phyloP scores from a whole-genome alignment of 1,284 basidiomycete species.

The Ustilago tritici region DNA sequence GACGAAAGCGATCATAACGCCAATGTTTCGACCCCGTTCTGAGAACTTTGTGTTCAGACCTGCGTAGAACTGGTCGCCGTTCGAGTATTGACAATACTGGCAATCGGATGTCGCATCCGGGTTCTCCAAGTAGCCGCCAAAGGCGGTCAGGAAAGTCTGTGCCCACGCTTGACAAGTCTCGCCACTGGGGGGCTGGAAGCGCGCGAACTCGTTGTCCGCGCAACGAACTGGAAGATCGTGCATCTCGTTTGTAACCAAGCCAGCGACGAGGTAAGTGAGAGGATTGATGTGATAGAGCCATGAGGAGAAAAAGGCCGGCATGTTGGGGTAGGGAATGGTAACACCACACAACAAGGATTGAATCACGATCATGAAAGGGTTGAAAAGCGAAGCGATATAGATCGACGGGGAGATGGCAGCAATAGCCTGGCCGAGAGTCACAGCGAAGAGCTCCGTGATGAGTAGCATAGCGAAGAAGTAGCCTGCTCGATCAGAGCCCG shows the following conservation, averaged over 20 bases:
- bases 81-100: slow-evolving; percentile 78
- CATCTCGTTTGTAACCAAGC: slow-evolving; percentile 81
- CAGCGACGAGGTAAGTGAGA: slow-evolving; percentile 34
- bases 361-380: slow-evolving; percentile 75
- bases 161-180: slow-evolving; percentile 77
- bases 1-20: slow-evolving; percentile 41
- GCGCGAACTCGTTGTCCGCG: slow-evolving; percentile 75
- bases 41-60: slow-evolving; percentile 78
- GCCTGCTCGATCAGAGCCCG: slow-evolving; percentile 22
- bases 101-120: slow-evolving; percentile 75
- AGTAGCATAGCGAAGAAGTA: slow-evolving; percentile 45
- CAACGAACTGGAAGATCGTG: slow-evolving; percentile 80
- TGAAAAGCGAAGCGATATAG: slow-evolving; percentile 75
- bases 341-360: slow-evolving; percentile 76
- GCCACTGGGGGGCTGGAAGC: slow-evolving; percentile 78
- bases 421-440: slow-evolving; percentile 78
- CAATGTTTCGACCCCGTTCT: slow-evolving; percentile 40
- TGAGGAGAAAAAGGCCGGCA: slow-evolving; percentile 27
- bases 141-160: slow-evolving; percentile 70
- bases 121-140: slow-evolving; percentile 85
- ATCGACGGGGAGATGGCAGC: slow-evolving; percentile 79
- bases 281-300: slow-evolving; percentile 37
- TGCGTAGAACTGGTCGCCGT: slow-evolving; percentile 79
- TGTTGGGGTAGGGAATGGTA: slow-evolving; percentile 74
- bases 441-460: slow-evolving; percentile 75